These are phyloP conservation scores for Boletellus sp. DNA, from an alignment of 1,284 basidiomycete species.

Conservation along the genomic window DNA sequence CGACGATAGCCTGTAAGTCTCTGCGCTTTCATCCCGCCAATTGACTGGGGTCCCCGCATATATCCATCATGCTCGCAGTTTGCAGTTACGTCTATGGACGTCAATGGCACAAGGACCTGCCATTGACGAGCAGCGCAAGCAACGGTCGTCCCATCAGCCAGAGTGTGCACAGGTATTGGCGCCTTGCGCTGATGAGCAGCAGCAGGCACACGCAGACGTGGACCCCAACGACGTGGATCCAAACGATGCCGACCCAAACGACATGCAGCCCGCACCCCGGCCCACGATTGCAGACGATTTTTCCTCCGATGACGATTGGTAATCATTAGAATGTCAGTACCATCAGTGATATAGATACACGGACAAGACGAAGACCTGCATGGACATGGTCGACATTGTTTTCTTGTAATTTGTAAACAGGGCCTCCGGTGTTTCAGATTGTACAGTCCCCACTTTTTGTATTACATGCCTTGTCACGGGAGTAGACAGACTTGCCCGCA, in stretches of 20 bases:
- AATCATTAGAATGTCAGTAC: neutral
- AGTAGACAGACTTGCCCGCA: neutral
- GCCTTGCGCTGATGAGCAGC: neutral
- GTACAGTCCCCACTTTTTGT: slow-evolving; percentile 11
- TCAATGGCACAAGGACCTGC: slow-evolving; percentile 32
- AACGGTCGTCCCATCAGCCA: slow-evolving; percentile 17
- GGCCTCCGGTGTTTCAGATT: slow-evolving; percentile 4
- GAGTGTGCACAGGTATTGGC: slow-evolving; percentile 12
- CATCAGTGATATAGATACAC: neutral
- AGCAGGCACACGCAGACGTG: neutral
- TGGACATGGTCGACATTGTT: neutral
- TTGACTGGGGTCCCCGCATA: neutral
- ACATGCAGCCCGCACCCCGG: slow-evolving; percentile 6
- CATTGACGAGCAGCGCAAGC: slow-evolving; percentile 30
- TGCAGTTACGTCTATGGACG: slow-evolving; percentile 31
- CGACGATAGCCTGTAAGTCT: slow-evolving; percentile 32
- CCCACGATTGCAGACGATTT: slow-evolving; percentile 18
- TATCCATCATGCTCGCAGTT: slow-evolving; percentile 6
- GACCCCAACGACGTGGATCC: slow-evolving; percentile 6
- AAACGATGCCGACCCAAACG: slow-evolving; percentile 19
- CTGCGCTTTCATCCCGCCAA: neutral
- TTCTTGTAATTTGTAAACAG: too few relatives aligned
- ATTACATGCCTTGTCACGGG: slow-evolving; percentile 9
- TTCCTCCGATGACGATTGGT: slow-evolving; percentile 30
- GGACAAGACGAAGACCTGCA: neutral